Base-by-base conservation (phyloP, 352 stramenopile species). In the Phytophthora foliorum region DNA sequence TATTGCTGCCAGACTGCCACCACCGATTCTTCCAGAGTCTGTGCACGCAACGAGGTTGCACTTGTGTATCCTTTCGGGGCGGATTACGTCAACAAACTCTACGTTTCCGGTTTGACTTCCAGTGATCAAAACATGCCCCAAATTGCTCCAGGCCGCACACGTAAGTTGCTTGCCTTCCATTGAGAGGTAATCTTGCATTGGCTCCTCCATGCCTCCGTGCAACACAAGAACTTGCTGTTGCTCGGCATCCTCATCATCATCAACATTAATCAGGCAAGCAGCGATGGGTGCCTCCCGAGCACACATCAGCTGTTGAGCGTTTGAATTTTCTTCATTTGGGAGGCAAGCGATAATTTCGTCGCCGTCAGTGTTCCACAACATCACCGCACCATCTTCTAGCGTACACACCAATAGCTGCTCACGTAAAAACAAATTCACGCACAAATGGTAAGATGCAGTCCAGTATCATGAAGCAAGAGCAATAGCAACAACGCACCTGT, bases 81-180 rank as follows among this genome's bases (percentile, higher is more conserved):
- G 57, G 14, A 70, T 72, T 16, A 80, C 65, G 31, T 77, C 63
- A 34, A 83, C 75, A 31, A 83, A 77, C 27, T 80, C 69, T 32
- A 83, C 66, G 19, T 77, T 46, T 6, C 72, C 75, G 3, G 50
- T 66, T 41, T 41, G 32, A 19, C 61, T 79, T 38, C 69, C 75
- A 24, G 64, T 66, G 21, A 77, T 75, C 17, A 75, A 38, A 8
- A 81, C 50, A 14, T 77, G 41, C 11, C 62, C 62, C 38, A 49
- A 38, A 36, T 70, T 77, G 46, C 62, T 75, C 75, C 75, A 83
- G 0, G 72, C 62, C 49, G 81, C 21, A 25, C 73, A 78, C 0
- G 72, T 79, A n/a, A 83, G 53, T 46, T 78, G 60, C 6, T 81
- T 75, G n/a, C 57, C 65, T 36, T 69, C 68, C 73, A 80, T 75